phyloP scores from a whole-genome alignment of 345 rosid genomes.

The Hypericum androsaemum region DNA sequence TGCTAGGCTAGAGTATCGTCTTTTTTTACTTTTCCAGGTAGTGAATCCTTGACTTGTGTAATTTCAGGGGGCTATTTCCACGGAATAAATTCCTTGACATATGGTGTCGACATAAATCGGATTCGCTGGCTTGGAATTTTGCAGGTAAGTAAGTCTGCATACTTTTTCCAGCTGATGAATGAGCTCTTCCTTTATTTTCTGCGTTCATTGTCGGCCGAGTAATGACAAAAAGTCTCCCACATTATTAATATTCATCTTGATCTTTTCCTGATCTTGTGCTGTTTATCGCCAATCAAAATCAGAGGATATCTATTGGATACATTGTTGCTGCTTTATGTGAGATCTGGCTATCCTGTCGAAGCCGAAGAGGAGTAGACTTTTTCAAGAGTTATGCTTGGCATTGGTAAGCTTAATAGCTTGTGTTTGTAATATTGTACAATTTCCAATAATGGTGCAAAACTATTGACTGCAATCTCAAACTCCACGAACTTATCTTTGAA shows the following conservation, averaged over 20 bases:
- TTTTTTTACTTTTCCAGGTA: background rate
- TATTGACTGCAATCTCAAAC: background rate
- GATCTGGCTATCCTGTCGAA: constrained; percentile 34
- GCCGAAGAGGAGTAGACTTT: constrained; percentile 10
- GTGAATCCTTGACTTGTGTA: background rate
- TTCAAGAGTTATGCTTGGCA: constrained; percentile 28
- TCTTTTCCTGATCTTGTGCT: constrained; percentile 10
- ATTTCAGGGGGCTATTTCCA: constrained; percentile 40
- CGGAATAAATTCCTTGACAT: constrained; percentile 32
- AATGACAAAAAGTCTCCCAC: background rate
- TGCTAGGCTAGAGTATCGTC: background rate
- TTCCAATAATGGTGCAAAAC: background rate
- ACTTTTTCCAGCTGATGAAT: too few species aligned
- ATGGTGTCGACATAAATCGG: constrained; percentile 35
- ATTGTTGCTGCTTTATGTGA: constrained; percentile 33
- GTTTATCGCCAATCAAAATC: constrained; percentile 16
- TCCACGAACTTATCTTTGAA: background rate
- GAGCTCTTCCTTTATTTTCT: too few species aligned
- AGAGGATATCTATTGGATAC: constrained; percentile 44
- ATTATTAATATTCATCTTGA: background rate
- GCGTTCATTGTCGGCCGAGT: too few species aligned
- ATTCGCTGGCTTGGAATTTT: constrained; percentile 43
- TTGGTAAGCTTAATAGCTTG: constrained; percentile 21
- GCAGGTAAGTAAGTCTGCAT: constrained; percentile 22
- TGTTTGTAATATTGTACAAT: background rate